Evolutionary conservation across 345 rosid genomes (phyloP).

Genomic region (Hypericum perforatum): DNA sequence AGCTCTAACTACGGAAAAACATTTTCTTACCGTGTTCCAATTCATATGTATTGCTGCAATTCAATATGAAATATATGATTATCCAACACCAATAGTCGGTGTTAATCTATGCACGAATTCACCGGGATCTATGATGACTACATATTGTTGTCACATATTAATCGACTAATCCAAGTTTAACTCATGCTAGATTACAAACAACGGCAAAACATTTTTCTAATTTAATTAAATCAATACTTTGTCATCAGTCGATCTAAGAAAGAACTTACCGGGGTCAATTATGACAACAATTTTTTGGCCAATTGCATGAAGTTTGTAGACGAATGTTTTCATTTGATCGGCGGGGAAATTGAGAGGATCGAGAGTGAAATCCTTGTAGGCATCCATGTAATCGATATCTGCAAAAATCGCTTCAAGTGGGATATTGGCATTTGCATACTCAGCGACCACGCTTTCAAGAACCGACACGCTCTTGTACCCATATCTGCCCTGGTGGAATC

Average conservation of each 20-base stretch:
- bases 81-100: too few relatives aligned
- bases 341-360: conserved; percentile 15
- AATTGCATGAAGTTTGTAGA: neutral
- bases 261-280: neutral
- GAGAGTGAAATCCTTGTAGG: conserved; percentile 13
- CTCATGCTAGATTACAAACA: too few relatives aligned
- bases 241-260: neutral
- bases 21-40: too few relatives aligned
- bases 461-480: conserved; percentile 13
- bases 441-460: conserved; percentile 10
- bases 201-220: too few relatives aligned
- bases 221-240: too few relatives aligned
- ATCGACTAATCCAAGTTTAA: too few relatives aligned
- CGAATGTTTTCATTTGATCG: neutral
- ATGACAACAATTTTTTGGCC: neutral
- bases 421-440: conserved; percentile 11
- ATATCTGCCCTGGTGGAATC: conserved; percentile 10
- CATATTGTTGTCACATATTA: too few relatives aligned
- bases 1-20: too few relatives aligned
- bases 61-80: too few relatives aligned
- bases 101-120: too few relatives aligned
- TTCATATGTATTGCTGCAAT: too few relatives aligned
- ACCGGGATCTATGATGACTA: too few relatives aligned
- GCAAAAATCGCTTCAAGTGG: conserved; percentile 17
- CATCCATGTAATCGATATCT: conserved; percentile 16